Evolutionary conservation across 305 asterid species (phyloP).

Genomic region (Petunia hybrid): DNA sequence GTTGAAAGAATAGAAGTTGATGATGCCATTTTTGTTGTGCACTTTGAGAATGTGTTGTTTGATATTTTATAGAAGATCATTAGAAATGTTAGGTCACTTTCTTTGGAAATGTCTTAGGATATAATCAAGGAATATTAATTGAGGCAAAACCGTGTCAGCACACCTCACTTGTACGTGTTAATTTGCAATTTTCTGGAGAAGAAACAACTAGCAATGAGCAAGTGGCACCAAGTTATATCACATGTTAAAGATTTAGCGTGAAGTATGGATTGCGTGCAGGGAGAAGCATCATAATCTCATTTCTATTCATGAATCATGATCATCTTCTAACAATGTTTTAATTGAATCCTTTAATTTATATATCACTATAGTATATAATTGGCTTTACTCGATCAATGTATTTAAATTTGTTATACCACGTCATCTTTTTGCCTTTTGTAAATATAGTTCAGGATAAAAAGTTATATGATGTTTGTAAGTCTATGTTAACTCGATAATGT

Average conservation of each 20-base stretch:
- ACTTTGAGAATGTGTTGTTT: not conserved
- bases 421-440: too few relatives aligned
- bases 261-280: not conserved
- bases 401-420: too few relatives aligned
- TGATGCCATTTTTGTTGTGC: not conserved
- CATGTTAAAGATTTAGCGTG: not conserved
- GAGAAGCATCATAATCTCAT: not conserved
- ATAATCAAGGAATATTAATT: not conserved
- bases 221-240: not conserved
- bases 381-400: too few relatives aligned
- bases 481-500: too few relatives aligned
- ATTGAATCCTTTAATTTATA: too few relatives aligned
- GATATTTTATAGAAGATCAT: not conserved
- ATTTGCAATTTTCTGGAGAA: not conserved
- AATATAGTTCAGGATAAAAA: too few relatives aligned
- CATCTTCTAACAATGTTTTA: too few relatives aligned
- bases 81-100: not conserved
- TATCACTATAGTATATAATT: too few relatives aligned
- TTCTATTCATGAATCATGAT: too few relatives aligned
- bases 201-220: not conserved
- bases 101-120: not conserved
- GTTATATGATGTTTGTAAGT: too few relatives aligned
- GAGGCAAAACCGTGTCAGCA: constrained; percentile 25
- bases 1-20: constrained; percentile 16
- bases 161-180: not conserved